Conservation (phyloP, 148 eudicot species). For the Nepenthes mirabilis region DNA sequence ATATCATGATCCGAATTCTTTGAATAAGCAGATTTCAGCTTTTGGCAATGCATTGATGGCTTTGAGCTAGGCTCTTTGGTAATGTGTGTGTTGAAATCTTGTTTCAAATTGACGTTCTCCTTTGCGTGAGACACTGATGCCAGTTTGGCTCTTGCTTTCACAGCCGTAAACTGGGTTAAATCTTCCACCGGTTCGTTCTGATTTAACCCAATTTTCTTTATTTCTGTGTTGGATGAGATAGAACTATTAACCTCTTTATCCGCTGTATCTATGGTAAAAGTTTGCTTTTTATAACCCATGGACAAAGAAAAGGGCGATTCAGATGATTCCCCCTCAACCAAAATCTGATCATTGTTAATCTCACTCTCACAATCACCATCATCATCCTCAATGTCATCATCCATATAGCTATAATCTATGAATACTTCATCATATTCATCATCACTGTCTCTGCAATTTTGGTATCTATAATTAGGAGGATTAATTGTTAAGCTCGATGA, state of each 20-base stretch:
- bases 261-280: conserved; percentile 11
- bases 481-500: conserved; percentile 30
- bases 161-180: conserved; percentile 34
- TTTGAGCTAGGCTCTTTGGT: background rate
- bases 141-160: conserved; percentile 20
- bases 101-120: conserved; percentile 23
- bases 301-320: conserved; percentile 56
- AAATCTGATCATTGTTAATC: background rate
- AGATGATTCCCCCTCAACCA: conserved; percentile 18
- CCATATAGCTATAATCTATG: conserved; percentile 17
- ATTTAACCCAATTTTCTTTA: conserved; percentile 6
- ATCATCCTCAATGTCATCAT: conserved; percentile 9
- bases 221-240: conserved; percentile 7
- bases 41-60: background rate
- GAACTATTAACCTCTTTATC: conserved; percentile 55
- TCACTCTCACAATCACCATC: conserved; percentile 8
- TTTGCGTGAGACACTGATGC: conserved; percentile 22
- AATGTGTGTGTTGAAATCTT: background rate
- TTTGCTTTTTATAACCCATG: conserved; percentile 35
- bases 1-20: background rate
- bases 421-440: conserved; percentile 26
- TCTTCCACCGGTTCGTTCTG: conserved; percentile 43
- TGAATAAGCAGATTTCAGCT: conserved; percentile 37
- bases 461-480: conserved; percentile 31
- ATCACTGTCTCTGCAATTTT: conserved; percentile 28